A percentile compares a stretch with the other conserved stretches of the same genome.
phyloP scores from a whole-genome alignment of 2,329 filamentous ascomycete genomes.

The Cytospora paraplurivora region DNA sequence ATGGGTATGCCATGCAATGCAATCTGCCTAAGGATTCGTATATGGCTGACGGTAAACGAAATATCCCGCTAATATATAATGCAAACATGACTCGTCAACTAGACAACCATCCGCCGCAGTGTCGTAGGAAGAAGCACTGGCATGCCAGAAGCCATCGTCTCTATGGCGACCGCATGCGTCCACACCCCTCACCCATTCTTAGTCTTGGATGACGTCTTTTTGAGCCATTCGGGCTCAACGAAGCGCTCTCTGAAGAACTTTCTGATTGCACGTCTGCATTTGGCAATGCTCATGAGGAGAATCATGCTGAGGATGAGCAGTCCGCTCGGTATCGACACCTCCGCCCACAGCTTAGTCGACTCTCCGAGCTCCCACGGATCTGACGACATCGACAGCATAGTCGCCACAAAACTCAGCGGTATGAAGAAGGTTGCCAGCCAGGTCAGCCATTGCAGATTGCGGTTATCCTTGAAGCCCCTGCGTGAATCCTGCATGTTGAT shows the following conservation, averaged over 20 bases:
- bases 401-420: slow-evolving; percentile 37
- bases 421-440: slow-evolving; percentile 40
- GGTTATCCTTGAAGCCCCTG: slow-evolving; percentile 36
- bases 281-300: slow-evolving; percentile 22
- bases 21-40: background rate
- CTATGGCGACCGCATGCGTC: background rate
- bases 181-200: slow-evolving; percentile 2
- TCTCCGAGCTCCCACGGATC: slow-evolving; percentile 20
- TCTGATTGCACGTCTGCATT: slow-evolving; percentile 22
- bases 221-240: slow-evolving; percentile 5
- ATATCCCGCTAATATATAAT: background rate
- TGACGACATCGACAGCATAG: slow-evolving; percentile 37
- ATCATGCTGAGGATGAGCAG: slow-evolving; percentile 20
- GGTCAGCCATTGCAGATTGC: slow-evolving; percentile 38
- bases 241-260: slow-evolving; percentile 3
- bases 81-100: background rate
- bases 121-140: background rate
- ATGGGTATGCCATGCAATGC: background rate
- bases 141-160: background rate
- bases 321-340: slow-evolving; percentile 22
- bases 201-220: slow-evolving; percentile 1
- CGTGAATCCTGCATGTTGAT: slow-evolving; percentile 37
- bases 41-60: background rate
- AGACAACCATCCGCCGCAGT: background rate
- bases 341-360: slow-evolving; percentile 21